phyloP scores from a whole-genome alignment of 2,329 filamentous ascomycete species.

The Cercospora zeina region DNA sequence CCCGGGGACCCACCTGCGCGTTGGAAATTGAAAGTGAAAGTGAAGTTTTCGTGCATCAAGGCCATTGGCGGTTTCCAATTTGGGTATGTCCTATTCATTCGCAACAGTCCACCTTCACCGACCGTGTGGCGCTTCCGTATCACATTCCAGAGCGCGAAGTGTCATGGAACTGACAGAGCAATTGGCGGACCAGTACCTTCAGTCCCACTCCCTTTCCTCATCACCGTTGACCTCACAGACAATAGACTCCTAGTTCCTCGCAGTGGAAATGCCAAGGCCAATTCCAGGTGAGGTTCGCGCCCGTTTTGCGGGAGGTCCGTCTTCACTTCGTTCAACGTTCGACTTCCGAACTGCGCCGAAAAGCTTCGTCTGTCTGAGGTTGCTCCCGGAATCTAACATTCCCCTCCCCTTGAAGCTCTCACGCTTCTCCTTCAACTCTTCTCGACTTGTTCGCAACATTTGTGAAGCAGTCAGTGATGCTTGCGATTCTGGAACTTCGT shows the following conservation, averaged over 20 bases:
- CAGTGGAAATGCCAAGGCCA: slow-evolving; percentile 36
- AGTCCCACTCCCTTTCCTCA: neutral
- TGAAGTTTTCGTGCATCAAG: slow-evolving; percentile 10
- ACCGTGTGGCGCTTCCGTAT: neutral
- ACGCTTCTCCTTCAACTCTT: slow-evolving; percentile 42
- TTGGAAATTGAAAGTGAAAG: neutral
- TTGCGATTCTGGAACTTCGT: slow-evolving; percentile 69
- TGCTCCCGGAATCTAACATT: slow-evolving; percentile 27
- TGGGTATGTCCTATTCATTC: slow-evolving; percentile 6
- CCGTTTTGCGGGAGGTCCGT: slow-evolving; percentile 51
- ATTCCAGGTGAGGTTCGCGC: slow-evolving; percentile 46
- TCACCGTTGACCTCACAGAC: neutral
- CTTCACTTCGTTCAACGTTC: slow-evolving; percentile 43
- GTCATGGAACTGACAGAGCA: neutral
- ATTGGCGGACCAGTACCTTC: neutral
- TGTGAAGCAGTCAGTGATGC: slow-evolving; percentile 76
- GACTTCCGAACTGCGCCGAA: slow-evolving; percentile 63
- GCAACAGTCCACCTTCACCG: neutral
- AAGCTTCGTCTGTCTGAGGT: slow-evolving; percentile 59
- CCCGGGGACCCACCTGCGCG: neutral
- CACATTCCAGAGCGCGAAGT: neutral
- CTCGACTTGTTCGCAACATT: slow-evolving; percentile 52
- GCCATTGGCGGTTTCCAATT: neutral
- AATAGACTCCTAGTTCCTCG: slow-evolving; percentile 25
- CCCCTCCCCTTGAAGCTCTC: slow-evolving; percentile 43